Base-by-base conservation (phyloP, 2,329 filamentous ascomycete genomes). In the Scedosporium dehoogii region DNA sequence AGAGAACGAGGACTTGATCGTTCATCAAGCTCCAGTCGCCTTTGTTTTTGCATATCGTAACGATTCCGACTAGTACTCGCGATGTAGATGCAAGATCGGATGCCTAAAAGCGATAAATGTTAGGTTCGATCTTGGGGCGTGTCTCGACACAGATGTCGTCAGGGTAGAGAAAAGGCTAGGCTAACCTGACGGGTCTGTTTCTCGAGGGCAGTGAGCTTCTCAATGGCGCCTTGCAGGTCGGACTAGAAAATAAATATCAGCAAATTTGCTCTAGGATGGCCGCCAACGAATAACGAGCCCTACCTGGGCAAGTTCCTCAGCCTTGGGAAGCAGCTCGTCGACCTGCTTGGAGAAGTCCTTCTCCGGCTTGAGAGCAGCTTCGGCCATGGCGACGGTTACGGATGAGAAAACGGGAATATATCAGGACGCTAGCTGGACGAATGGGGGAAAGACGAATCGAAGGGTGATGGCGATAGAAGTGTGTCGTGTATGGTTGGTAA, bases 291-390 rank as follows among this genome's bases (percentile, higher is more conserved):
- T 23, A 63, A 23, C 70, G 66, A 25, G 53, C 58, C 55, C 38
- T 60, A 94, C 92, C 83, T 92, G 88, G 69, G 92, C 92, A 69
- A 96, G 85, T 79, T 89, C 83, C 81, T 97, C 87, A 64, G 92
- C 91, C 78, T 97, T 92, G 59, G 91, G 90, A 69, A 99, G 87
- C 77, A 91, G 85, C 78, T 89, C 86, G 81, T 97, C 92, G 72
- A 91, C 91, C 78, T 97, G 92, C 80, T 96, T 96, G 73, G 90
- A 89, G 85, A 90, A 97, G 86, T 99, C 94, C 88, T 96, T 97
- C 82, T 99, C 94, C 72, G 93, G 91, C 85, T 96, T 96, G 76
- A 94, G 78, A 72, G 83, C 78, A 76, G 86, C 86, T 78, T 92
- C 90, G 71, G 92, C 89, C 92, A 96, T 96, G 25, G 48, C 33